Evolutionary conservation across 768 basidiomycete species (phyloP).

Genomic region (Coprinopsis strossmayeri): DNA sequence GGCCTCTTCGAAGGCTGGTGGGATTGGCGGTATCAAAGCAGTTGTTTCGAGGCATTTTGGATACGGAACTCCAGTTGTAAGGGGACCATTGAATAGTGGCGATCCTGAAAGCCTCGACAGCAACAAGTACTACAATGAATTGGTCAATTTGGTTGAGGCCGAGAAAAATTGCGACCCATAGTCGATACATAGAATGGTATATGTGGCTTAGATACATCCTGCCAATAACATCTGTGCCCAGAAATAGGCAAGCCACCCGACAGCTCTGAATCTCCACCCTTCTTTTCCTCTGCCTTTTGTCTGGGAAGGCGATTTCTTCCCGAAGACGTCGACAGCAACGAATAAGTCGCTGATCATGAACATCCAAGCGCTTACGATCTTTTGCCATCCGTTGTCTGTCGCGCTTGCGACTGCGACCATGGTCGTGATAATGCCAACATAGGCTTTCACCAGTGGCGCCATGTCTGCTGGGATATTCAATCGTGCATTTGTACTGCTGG

Average conservation of each 20-base stretch:
- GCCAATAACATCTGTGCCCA: conserved; percentile 19
- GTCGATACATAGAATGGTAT: not conserved
- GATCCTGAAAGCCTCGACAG: conserved; percentile 28
- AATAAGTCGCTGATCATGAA: conserved; percentile 22
- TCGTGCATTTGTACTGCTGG: not conserved
- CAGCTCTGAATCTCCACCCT: conserved; percentile 17
- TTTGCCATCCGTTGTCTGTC: conserved; percentile 18
- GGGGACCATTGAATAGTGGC: conserved; percentile 43
- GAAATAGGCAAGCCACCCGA: conserved; percentile 20
- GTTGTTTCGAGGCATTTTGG: conserved; percentile 57
- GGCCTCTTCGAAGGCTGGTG: conserved; percentile 56
- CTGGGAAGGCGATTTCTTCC: conserved; percentile 6
- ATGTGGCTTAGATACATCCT: conserved; percentile 13
- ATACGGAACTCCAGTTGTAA: conserved; percentile 46
- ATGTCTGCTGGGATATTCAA: conserved; percentile 15
- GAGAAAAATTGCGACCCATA: conserved; percentile 31
- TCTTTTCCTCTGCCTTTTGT: conserved; percentile 6
- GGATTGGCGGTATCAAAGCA: conserved; percentile 62
- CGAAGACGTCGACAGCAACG: conserved; percentile 18
- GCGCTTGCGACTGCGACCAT: conserved; percentile 22
- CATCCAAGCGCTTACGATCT: conserved; percentile 17
- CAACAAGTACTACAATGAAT: conserved; percentile 31
- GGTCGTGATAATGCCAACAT: conserved; percentile 16
- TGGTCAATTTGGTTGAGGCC: conserved; percentile 39
- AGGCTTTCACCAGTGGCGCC: conserved; percentile 13